A percentile compares a stretch with the other conserved stretches of the same genome.
Conservation (phyloP, 257 asterid genomes). For the Anisodus tanguticus region DNA sequence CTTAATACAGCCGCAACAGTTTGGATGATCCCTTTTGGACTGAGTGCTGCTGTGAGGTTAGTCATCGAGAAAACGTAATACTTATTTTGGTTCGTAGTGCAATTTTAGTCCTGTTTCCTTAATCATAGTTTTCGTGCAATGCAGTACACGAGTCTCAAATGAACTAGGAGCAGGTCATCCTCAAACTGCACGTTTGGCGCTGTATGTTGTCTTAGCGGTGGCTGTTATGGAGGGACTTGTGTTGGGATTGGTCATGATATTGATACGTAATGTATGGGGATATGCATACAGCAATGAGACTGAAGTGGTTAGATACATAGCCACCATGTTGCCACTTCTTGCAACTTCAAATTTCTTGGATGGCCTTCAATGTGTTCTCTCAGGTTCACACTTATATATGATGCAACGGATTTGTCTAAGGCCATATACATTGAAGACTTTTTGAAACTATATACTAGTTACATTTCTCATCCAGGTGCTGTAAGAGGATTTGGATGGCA, state of each 20-base stretch:
- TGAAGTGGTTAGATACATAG: slow-evolving; percentile 66
- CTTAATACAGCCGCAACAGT: slow-evolving; percentile 72
- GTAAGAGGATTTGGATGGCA: slow-evolving; percentile 84
- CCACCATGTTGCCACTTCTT: slow-evolving; percentile 73
- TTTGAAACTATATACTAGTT: too few species aligned
- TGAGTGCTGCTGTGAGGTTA: slow-evolving; percentile 81
- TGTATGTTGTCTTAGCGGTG: slow-evolving; percentile 53
- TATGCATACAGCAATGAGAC: slow-evolving; percentile 71
- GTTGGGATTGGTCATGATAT: slow-evolving; percentile 50
- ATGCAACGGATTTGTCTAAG: background rate
- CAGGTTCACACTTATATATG: slow-evolving; percentile 48
- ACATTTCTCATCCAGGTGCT: slow-evolving; percentile 47
- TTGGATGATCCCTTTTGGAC: slow-evolving; percentile 91
- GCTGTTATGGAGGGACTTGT: slow-evolving; percentile 58
- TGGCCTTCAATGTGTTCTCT: slow-evolving; percentile 80
- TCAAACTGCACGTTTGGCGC: slow-evolving; percentile 63
- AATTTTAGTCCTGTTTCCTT: background rate
- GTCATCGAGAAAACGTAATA: slow-evolving; percentile 5
- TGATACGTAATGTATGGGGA: slow-evolving; percentile 68
- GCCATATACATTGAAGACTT: background rate
- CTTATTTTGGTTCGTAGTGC: background rate
- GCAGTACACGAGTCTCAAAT: slow-evolving; percentile 85
- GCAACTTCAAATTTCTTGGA: slow-evolving; percentile 75
- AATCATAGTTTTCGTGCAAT: background rate
- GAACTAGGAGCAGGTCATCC: slow-evolving; percentile 82